A percentile compares a stretch with the other conserved stretches of the same genome.
These are phyloP conservation scores for Sarocladiaceae sp. DNA, from an alignment of 2,329 filamentous ascomycete species.

Conservation along the genomic window DNA sequence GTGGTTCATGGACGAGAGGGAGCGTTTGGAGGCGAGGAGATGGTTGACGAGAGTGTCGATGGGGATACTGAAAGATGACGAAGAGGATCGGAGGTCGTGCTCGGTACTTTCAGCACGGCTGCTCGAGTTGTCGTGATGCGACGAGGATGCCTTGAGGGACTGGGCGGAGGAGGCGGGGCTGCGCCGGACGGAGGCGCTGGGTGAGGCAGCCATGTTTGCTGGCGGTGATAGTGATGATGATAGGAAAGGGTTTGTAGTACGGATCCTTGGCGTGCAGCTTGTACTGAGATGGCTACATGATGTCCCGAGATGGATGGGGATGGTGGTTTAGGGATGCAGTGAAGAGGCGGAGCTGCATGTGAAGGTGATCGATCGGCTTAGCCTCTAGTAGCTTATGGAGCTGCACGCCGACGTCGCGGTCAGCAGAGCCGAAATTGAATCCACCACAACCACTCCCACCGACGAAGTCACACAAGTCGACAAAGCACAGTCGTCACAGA, in stretches of 20 bases:
- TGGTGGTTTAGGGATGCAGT: neutral
- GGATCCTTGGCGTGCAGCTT: neutral
- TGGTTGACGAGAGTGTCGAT: conserved; percentile 78
- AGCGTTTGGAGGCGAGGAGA: conserved; percentile 80
- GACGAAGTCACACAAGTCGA: no score
- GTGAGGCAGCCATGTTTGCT: conserved; percentile 29
- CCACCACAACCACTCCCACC: no score
- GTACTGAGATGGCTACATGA: neutral
- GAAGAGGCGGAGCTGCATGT: neutral
- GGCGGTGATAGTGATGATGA: neutral
- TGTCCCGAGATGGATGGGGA: conserved; percentile 1
- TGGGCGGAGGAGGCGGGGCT: conserved; percentile 29
- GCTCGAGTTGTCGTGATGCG: conserved; percentile 4
- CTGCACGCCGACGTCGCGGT: neutral
- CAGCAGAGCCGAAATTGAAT: neutral
- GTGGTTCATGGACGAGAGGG: conserved; percentile 73
- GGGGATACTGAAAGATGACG: conserved; percentile 29
- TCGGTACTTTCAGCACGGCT: no score
- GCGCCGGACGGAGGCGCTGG: conserved; percentile 27
- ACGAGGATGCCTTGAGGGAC: conserved; percentile 20
- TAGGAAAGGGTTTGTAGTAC: neutral
- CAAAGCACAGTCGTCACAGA: no score
- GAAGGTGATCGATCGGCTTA: no score
- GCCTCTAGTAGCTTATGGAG: neutral
- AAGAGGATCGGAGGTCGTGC: conserved; percentile 14